These are phyloP conservation scores for Graphium sp. DNA, from an alignment of 2,329 filamentous ascomycete species.

Conservation along the genomic window DNA sequence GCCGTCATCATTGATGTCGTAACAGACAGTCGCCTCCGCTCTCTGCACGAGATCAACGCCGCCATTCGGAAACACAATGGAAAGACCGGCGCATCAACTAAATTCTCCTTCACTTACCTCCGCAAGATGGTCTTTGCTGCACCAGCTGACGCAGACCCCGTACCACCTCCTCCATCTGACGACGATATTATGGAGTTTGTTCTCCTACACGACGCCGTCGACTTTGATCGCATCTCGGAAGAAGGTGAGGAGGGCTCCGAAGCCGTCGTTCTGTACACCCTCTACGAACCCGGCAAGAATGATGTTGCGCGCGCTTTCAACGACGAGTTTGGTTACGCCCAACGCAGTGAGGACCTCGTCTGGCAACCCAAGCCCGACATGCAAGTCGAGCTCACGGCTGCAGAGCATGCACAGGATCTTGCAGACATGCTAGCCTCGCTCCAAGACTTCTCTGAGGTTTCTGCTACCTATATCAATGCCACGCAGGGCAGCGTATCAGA, in stretches of 20 bases:
- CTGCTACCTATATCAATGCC: constrained; percentile 56
- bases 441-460: constrained; percentile 50
- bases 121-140: constrained; percentile 52
- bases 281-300: constrained; percentile 3
- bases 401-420: constrained; percentile 34
- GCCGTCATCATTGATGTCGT: constrained; percentile 74
- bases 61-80: constrained; percentile 59
- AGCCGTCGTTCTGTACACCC: constrained; percentile 6
- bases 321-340: constrained; percentile 36
- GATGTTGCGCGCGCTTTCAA: constrained; percentile 5
- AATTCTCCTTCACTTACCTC: constrained; percentile 71
- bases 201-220: constrained; percentile 4
- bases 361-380: constrained; percentile 67
- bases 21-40: constrained; percentile 63
- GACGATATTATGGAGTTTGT: constrained; percentile 5
- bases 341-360: constrained; percentile 56
- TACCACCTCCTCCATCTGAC: too few species aligned
- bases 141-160: constrained; percentile 1
- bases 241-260: neutral
- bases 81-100: constrained; percentile 45
- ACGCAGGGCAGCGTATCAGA: constrained; percentile 25
- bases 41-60: constrained; percentile 54
- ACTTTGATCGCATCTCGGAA: constrained; percentile 4
- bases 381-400: constrained; percentile 39
- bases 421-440: constrained; percentile 37